Conservation (phyloP, 768 basidiomycete species). For the Pleurotus pulmonarius region DNA sequence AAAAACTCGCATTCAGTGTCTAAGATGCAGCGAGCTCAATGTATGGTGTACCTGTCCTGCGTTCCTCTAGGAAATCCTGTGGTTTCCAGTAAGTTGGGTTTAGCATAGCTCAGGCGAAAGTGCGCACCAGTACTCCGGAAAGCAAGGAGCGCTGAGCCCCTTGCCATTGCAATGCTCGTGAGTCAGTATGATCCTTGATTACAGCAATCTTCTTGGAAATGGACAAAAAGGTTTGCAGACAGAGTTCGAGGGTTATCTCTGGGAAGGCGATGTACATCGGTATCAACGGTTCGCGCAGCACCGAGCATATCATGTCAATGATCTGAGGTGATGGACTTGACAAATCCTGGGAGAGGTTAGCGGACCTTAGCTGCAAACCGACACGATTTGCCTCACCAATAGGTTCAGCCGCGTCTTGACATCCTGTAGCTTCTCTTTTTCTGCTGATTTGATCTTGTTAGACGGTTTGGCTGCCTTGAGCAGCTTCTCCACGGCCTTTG, state of each 20-base stretch:
- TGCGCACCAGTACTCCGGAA: conserved; percentile 47
- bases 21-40: too few relatives aligned
- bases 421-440: neutral
- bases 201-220: conserved; percentile 34
- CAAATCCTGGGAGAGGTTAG: conserved; percentile 4
- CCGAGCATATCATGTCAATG: conserved; percentile 31
- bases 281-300: conserved; percentile 39
- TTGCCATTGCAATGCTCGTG: conserved; percentile 36
- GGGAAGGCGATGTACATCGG: conserved; percentile 41
- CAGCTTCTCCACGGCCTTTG: neutral
- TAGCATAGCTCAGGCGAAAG: neutral
- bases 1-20: neutral
- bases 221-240: conserved; percentile 33
- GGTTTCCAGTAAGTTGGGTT: conserved; percentile 12
- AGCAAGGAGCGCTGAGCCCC: conserved; percentile 39
- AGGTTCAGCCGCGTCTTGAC: conserved; percentile 1
- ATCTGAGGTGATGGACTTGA: conserved; percentile 31
- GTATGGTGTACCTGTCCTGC: conserved; percentile 18
- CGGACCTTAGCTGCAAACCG: too few relatives aligned
- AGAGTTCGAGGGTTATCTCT: conserved; percentile 34
- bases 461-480: neutral
- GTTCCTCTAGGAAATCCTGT: conserved; percentile 28
- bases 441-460: neutral
- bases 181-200: conserved; percentile 14
- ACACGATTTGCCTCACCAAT: neutral